Evolutionary conservation across 768 basidiomycete species (phyloP), one percentile per base, ranked within the genome.

Genomic region (Obba rivulosa): DNA sequence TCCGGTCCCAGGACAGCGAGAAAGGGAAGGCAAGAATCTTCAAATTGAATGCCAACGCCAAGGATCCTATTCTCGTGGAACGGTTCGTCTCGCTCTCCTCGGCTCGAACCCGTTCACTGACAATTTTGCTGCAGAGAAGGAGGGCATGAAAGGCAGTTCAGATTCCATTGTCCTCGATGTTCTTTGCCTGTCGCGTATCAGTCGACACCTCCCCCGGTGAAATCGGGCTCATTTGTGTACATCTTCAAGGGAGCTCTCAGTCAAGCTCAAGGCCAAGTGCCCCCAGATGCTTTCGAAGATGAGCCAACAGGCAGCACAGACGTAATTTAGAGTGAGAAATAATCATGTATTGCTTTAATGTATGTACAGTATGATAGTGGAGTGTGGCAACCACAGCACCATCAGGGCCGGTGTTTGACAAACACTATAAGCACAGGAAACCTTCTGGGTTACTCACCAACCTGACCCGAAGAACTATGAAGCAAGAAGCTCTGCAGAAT

Each of bases 261-360:
- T n/a, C 87, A 87, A 59, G 69, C 85, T 56, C 92, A 95, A 71
- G 92, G 92, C 28, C 84, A 92, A 60, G 68, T 92, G 25, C 92
- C 92, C 9, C 66, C 75, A 40, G 89, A 90, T 54, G 92, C 92
- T 5, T 91, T 94, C 59, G 82, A 85, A 43, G 74, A 77, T 35
- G 76, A 77, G 52, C 61, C 16, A n/a, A 5, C 28, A 31, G 28
- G 13, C 28, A 31, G 7, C 13, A 31, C 28, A 13, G 13, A 31
- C 28, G 5, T n/a, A 22, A n/a, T 17, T 39, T 39, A 17, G 17
- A 7, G 16, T 5, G 7, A 5, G 7, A 5, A 7, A 39, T 5
- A 39, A 39, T 22, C 5, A 39, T 17, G 16, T 17, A 39, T 17
- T 17, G 38, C 7, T 39, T 31, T 31, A 5, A 31, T 31, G 28